Evolutionary conservation across 352 stramenopile species (phyloP).

Genomic region (Globisporangium alternatum): DNA sequence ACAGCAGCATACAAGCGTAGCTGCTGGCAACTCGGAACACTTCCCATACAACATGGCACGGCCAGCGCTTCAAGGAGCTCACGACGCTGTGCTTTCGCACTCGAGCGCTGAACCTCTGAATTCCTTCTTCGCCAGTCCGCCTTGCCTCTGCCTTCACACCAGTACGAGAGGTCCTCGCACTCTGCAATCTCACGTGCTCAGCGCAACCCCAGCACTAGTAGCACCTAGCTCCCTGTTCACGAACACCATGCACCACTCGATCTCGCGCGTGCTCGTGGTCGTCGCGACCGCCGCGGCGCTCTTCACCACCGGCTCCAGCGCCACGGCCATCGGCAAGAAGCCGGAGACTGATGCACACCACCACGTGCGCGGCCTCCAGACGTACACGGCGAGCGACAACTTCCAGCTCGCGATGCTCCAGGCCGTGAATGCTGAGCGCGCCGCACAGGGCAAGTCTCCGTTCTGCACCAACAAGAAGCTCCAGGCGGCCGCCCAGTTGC

Average conservation of each 20-base stretch:
- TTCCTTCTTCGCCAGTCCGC: background rate
- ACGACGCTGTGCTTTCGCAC: background rate
- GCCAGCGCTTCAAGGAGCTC: conserved; percentile 1
- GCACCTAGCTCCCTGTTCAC: background rate
- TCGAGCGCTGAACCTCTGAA: no score
- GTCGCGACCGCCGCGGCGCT: conserved; percentile 1
- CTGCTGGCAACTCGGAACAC: conserved; percentile 5
- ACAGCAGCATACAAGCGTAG: no score
- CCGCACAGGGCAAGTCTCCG: background rate
- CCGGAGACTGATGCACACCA: background rate
- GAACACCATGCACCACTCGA: conserved; percentile 1
- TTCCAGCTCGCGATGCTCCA: conserved; percentile 19
- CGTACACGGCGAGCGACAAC: conserved; percentile 13
- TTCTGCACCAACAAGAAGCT: conserved; percentile 34
- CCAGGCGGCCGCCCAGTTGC: conserved; percentile 21
- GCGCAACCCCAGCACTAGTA: background rate
- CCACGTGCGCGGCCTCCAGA: conserved; percentile 2
- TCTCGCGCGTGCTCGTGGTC: background rate
- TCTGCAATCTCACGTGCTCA: background rate
- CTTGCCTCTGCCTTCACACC: background rate
- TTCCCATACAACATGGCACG: background rate
- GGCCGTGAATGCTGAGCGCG: conserved; percentile 21
- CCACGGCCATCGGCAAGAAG: background rate
- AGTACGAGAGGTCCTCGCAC: background rate
- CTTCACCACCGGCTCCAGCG: background rate